Conservation (phyloP, 768 basidiomycete species). For the Postia placenta region DNA sequence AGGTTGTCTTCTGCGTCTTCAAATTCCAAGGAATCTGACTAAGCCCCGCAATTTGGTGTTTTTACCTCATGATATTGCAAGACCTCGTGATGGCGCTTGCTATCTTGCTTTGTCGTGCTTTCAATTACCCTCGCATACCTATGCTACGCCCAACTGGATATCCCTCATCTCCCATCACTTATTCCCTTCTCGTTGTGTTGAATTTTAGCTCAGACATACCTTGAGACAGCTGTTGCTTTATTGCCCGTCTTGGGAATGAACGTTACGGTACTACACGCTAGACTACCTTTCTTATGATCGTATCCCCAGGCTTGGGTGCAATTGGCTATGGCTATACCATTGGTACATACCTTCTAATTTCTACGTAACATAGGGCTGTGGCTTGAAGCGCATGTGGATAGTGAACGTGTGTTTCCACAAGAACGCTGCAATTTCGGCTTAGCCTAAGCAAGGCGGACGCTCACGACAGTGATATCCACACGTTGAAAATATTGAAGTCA, state of each 20-base stretch:
- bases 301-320: too few relatives aligned
- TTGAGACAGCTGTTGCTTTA: background rate
- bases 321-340: too few relatives aligned
- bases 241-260: background rate
- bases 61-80: background rate
- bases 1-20: slow-evolving; percentile 11
- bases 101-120: background rate
- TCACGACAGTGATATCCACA: too few relatives aligned
- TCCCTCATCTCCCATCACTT: background rate
- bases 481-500: too few relatives aligned
- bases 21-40: slow-evolving; percentile 6
- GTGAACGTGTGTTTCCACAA: too few relatives aligned
- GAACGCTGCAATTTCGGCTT: too few relatives aligned
- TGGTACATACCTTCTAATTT: too few relatives aligned
- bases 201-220: background rate
- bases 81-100: background rate
- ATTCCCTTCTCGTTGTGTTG: background rate
- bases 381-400: too few relatives aligned
- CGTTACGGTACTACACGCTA: too few relatives aligned
- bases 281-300: too few relatives aligned
- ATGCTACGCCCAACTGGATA: background rate
- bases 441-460: too few relatives aligned
- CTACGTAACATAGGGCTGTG: too few relatives aligned
- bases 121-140: background rate
- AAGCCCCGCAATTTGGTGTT: background rate